These are phyloP conservation scores for Casaregolazyma lundiana DNA, from an alignment of 1,139 yeast genomes.

Conservation along the genomic window DNA sequence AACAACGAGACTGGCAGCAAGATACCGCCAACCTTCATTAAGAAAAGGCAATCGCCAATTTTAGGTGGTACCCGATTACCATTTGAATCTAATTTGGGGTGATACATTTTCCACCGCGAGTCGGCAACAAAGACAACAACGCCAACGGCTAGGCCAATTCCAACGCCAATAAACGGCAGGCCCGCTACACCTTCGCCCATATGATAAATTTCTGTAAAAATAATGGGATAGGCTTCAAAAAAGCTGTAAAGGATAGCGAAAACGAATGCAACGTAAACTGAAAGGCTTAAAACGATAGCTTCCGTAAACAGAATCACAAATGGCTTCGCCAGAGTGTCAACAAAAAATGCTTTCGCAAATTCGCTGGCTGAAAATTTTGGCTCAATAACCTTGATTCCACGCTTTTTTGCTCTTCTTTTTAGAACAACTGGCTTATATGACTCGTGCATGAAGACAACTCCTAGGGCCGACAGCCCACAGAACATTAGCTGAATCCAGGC, in stretches of 20 bases:
- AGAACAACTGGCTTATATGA: slow-evolving; percentile 23
- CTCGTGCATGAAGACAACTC: slow-evolving; percentile 25
- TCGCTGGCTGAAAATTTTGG: slow-evolving; percentile 15
- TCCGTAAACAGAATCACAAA: slow-evolving; percentile 11
- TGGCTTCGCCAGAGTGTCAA: slow-evolving; percentile 11
- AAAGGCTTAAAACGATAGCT: slow-evolving; percentile 21
- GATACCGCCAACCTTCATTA: slow-evolving; percentile 33
- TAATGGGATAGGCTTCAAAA: slow-evolving; percentile 59
- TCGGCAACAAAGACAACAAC: slow-evolving; percentile 16
- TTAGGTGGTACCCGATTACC: slow-evolving; percentile 62
- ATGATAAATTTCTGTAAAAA: slow-evolving; percentile 40
- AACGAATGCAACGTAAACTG: slow-evolving; percentile 48
- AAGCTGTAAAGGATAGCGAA: slow-evolving; percentile 52
- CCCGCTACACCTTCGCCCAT: slow-evolving; percentile 49
- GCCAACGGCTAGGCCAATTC: slow-evolving; percentile 39
- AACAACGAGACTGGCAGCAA: slow-evolving; percentile 48
- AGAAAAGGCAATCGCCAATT: slow-evolving; percentile 45
- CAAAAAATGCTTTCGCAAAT: slow-evolving; percentile 25
- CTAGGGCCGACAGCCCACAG: slow-evolving; percentile 46
- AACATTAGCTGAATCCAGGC: slow-evolving; percentile 74
- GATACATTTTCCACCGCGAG: slow-evolving; percentile 40
- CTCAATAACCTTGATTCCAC: slow-evolving; percentile 21
- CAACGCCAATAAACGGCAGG: slow-evolving; percentile 40
- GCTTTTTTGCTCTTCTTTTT: slow-evolving; percentile 21
- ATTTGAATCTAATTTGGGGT: slow-evolving; percentile 49